Percentiles rank a stretch among this genome's conserved stretches.
phyloP scores from a whole-genome alignment of 2,329 filamentous ascomycete species.

The Mariannaea elegans region DNA sequence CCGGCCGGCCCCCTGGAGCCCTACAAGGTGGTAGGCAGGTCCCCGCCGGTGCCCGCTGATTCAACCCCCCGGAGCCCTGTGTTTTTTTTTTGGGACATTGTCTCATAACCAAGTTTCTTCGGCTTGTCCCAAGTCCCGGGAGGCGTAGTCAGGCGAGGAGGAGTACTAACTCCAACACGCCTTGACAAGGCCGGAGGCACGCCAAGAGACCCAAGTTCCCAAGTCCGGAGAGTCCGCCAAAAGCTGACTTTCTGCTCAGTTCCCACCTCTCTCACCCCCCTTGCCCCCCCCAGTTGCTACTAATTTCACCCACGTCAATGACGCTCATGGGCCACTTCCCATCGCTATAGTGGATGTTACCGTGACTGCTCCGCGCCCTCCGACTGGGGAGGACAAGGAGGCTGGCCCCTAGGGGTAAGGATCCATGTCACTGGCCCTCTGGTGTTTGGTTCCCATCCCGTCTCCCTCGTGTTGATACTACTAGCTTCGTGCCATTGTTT shows the following conservation, averaged over 20 bases:
- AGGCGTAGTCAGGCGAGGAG: not conserved
- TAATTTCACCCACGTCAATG: constrained; percentile 17
- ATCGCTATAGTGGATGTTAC: constrained; percentile 10
- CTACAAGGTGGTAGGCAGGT: too few relatives aligned
- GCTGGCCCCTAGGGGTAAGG: constrained; percentile 1
- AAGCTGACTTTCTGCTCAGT: not conserved
- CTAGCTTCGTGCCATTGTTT: constrained; percentile 6
- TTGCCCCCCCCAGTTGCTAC: constrained; percentile 1
- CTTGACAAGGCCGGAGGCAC: constrained; percentile 4
- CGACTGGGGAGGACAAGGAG: constrained; percentile 11
- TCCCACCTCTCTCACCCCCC: not conserved
- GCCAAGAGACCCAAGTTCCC: not conserved
- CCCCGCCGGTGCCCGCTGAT: not conserved
- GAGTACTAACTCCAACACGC: not conserved
- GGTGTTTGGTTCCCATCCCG: constrained; percentile 16
- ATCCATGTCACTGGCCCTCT: constrained; percentile 9
- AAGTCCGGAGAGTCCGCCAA: constrained; percentile 4
- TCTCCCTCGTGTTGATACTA: constrained; percentile 21
- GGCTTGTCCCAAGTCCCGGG: not conserved
- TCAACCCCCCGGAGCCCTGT: not conserved
- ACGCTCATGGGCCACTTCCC: constrained; percentile 3
- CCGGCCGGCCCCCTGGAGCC: not conserved
- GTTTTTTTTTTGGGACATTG: not conserved
- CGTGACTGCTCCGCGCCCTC: constrained; percentile 16
- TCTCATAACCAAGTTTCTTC: not conserved